Base-by-base conservation (phyloP, 2,329 filamentous ascomycete genomes). In the Diaporthe australafricana region DNA sequence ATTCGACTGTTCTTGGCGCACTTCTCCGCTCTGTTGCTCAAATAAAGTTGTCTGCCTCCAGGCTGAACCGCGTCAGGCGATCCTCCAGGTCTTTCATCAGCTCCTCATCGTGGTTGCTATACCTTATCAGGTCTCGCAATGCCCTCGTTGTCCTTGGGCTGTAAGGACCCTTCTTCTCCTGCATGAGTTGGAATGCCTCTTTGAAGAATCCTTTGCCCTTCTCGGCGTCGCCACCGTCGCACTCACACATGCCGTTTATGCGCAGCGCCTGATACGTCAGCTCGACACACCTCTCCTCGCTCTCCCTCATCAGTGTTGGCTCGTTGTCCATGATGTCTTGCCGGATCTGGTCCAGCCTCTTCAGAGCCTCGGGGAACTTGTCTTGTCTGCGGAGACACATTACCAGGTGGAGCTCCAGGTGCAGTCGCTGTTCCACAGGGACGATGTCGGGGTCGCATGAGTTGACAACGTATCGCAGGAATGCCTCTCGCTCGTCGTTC, bases 191-290 rank as follows among this genome's bases (percentile, higher is more conserved):
- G 25, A 70, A 70, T 1, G 68, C 68, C 45, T 70, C 68, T 20
- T n/a, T 35, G 47, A 70, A 70, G 56, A 70, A 65, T 2, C 20
- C 16, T 11, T 52, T 52, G 5, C 68, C 68, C 38, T 25, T 55
- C 8, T 53, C 56, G 5, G 56, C 45, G 20, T 70, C 68, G 14
- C 68, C 68, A 1, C 68, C 68, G 11, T 62, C 47, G 38, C 68
- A 70, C 56, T 70, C 68, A 38, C 68, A 70, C 55, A 70, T 52
- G 22, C 45, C 68, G 47, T 63, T 70, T 56, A 65, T 52, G n/a
- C 68, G 56, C 47, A 70, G 68, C 6, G 68, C 38, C 68, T 55
- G 68, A 56, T 70, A 70, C 68, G 60, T 65, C 32, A 70, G 68
- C 68, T 70, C 68, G 12, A 66, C 68, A 9, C 48, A 65, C 2